Evolutionary conservation across 805 yeast genomes (phyloP), one percentile per base, ranked within the genome.

Genomic region (Lipomyces chichibuensis): DNA sequence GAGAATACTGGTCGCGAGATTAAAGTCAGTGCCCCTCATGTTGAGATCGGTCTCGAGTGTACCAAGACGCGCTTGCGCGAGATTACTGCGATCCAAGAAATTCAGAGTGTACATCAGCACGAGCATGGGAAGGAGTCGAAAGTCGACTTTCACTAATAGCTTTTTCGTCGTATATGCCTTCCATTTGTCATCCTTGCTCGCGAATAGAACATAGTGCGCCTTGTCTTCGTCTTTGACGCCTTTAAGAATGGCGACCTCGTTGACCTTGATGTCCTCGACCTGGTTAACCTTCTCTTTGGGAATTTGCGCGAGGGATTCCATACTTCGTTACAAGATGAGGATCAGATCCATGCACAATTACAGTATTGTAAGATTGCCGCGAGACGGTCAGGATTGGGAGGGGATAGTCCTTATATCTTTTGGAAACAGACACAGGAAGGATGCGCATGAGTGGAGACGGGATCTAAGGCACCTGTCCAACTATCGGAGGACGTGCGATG

Each of bases 81-180:
- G 80, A 68, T 82, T 82, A 29, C 81, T 82, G 63, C 82, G 80
- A 70, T 83, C 85, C 62, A 83, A 75, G 33, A 82, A 82, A 46
- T 71, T 72, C 32, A 74, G 63, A 17, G 75, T 56, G 61, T 74
- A 74, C 59, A 74, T 57, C n/a, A 69, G 5, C 58, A 65, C 69
- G 32, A 74, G 69, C 57, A 67, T 49, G 17, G 75, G 74, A 63
- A 74, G 59, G 6, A 74, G 57, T 32, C 72, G 65, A 35, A 64
- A 9, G 56, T 74, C 76, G 37, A 74, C 33, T 51, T 64, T 55
- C 13, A n/a, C 23, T 7, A 43, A 43, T 2, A 43, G 20, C 49
- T 43, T 43, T 17, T 43, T 43, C 8, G 49, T 57, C 67, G 57
- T 66, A 43, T n/a, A 51, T 2, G 57, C 64, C 27, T 13, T 29